phyloP scores from a whole-genome alignment of 257 asterid genomes.

The Avicennia marina region DNA sequence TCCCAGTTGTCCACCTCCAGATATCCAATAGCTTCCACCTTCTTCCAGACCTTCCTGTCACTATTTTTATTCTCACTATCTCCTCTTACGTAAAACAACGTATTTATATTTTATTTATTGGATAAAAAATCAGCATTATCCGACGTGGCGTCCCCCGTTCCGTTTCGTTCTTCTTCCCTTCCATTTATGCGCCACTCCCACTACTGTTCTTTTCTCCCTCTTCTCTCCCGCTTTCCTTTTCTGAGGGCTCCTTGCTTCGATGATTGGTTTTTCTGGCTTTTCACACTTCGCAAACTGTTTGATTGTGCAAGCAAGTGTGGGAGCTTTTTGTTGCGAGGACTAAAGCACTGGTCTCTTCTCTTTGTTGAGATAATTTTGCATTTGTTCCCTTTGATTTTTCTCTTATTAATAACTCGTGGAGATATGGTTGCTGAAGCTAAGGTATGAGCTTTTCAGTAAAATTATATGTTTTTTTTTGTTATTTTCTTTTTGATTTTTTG shows the following conservation, averaged over 20 bases:
- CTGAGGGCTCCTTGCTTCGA: not conserved
- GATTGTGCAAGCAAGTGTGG: slow-evolving; percentile 11
- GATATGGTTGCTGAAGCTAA: slow-evolving; percentile 56
- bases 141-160: slow-evolving; percentile 33
- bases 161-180: slow-evolving; percentile 9
- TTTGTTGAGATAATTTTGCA: slow-evolving; percentile 13
- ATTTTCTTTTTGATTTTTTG: not conserved
- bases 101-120: too few species aligned
- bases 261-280: slow-evolving; percentile 11
- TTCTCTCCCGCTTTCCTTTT: not conserved
- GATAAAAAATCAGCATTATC: slow-evolving; percentile 19
- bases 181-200: slow-evolving; percentile 23
- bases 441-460: slow-evolving; percentile 34
- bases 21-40: slow-evolving; percentile 22
- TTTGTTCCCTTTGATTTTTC: slow-evolving; percentile 5
- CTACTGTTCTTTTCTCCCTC: slow-evolving; percentile 12
- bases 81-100: too few species aligned
- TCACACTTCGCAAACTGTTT: slow-evolving; percentile 9
- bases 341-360: slow-evolving; percentile 11
- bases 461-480: not conserved
- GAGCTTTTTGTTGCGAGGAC: slow-evolving; percentile 2
- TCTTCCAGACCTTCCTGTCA: slow-evolving; percentile 43
- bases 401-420: slow-evolving; percentile 15
- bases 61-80: slow-evolving; percentile 33
- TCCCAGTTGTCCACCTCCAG: slow-evolving; percentile 15